These are phyloP conservation scores for Aristolochia californica DNA, from an alignment of 164 flowering plant species.

Conservation along the genomic window DNA sequence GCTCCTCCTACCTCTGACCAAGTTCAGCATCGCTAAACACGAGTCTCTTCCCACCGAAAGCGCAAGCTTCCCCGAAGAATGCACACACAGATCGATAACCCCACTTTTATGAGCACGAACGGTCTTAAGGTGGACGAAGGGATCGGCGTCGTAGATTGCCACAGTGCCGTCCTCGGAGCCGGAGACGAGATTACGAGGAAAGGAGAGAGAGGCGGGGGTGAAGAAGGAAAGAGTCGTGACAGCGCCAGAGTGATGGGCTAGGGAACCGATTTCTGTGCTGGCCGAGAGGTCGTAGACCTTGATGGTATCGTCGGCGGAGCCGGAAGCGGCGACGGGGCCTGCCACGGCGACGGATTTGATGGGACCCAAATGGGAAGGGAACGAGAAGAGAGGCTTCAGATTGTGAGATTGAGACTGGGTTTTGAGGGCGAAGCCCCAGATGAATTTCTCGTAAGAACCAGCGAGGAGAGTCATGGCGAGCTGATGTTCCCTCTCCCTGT, in stretches of 20 bases:
- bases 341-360: conserved; percentile 56
- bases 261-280: conserved; percentile 60
- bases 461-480: conserved; percentile 52
- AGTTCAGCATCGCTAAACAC: conserved; percentile 69
- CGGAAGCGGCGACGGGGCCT: conserved; percentile 67
- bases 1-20: conserved; percentile 82
- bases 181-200: conserved; percentile 73
- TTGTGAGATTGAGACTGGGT: conserved; percentile 21
- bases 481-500: too few species aligned
- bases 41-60: conserved; percentile 66
- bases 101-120: conserved; percentile 44
- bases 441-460: conserved; percentile 82
- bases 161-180: conserved; percentile 64
- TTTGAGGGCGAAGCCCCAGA: conserved; percentile 77
- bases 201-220: conserved; percentile 34
- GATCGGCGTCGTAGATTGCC: conserved; percentile 68
- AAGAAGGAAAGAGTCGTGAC: conserved; percentile 65
- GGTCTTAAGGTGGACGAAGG: conserved; percentile 63
- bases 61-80: conserved; percentile 66
- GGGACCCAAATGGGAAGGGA: conserved; percentile 68
- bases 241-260: conserved; percentile 42
- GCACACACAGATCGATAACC: conserved; percentile 53
- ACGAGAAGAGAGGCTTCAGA: conserved; percentile 66
- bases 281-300: conserved; percentile 69
- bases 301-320: conserved; percentile 64